These are phyloP conservation scores for Gastrolobium villosum DNA, from an alignment of 306 rosid species.

Conservation along the genomic window DNA sequence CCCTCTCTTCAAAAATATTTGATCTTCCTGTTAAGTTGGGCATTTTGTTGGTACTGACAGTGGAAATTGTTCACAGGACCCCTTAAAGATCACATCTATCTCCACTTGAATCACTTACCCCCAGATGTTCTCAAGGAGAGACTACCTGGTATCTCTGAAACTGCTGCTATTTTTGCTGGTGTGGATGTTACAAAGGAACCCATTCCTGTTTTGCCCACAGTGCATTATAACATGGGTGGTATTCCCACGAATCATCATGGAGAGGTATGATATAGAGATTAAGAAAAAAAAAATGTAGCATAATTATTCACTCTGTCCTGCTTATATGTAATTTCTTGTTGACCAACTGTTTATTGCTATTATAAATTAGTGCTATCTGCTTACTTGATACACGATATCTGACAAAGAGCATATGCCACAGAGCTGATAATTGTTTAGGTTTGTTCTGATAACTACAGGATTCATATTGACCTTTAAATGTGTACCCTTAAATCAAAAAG, in stretches of 20 bases:
- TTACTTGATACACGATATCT: background rate
- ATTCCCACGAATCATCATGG: conserved; percentile 93
- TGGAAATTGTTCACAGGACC: conserved; percentile 72
- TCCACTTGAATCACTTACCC: conserved; percentile 97
- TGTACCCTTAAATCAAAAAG: background rate
- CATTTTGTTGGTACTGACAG: conserved; percentile 25
- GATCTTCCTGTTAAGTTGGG: conserved; percentile 29
- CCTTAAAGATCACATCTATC: conserved; percentile 97
- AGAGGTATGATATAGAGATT: conserved; percentile 65
- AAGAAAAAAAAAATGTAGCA: background rate
- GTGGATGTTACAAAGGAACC: conserved; percentile 99
- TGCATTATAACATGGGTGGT: conserved; percentile 99
- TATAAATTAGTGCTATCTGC: background rate
- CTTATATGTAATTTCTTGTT: background rate
- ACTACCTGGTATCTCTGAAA: conserved; percentile 99
- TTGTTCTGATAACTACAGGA: background rate
- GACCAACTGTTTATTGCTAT: background rate
- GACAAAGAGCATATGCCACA: background rate
- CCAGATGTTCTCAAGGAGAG: conserved; percentile 99
- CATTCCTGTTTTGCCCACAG: conserved; percentile 97
- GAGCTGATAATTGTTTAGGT: conserved; percentile 15
- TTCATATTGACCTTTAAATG: background rate
- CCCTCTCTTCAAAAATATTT: conserved; percentile 2
- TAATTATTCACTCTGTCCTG: background rate
- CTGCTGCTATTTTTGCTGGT: conserved; percentile 99